Percentiles rank a stretch among this genome's conserved stretches.
phyloP scores from a whole-genome alignment of 805 yeast genomes.

The Yarrowia bubula region DNA sequence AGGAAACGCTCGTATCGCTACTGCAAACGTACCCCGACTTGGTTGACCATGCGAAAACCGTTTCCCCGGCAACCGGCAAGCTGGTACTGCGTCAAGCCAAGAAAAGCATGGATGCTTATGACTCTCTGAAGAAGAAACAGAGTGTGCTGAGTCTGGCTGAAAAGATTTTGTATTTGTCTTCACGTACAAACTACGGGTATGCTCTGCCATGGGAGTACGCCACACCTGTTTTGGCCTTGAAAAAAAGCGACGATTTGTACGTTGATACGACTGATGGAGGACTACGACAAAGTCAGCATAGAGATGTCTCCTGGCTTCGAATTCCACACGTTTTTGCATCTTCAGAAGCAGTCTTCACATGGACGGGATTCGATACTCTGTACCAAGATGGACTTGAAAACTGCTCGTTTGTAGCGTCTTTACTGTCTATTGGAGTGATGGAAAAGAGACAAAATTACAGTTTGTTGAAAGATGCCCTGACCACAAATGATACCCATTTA shows the following conservation, averaged over 20 bases:
- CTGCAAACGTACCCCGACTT: constrained; percentile 3
- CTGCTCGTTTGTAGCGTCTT: constrained; percentile 73
- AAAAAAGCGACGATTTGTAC: constrained; percentile 5
- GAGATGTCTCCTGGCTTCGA: constrained; percentile 10
- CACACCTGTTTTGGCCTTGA: constrained; percentile 6
- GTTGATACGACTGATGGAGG: constrained; percentile 9
- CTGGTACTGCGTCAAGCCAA: constrained; percentile 13
- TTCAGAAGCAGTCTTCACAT: constrained; percentile 2
- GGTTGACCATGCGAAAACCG: background rate
- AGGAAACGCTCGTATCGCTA: background rate
- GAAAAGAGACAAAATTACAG: constrained; percentile 30
- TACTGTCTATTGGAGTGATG: constrained; percentile 50
- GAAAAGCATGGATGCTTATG: constrained; percentile 30
- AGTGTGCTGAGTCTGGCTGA: constrained; percentile 30
- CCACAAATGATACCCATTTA: constrained; percentile 31
- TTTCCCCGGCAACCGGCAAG: constrained; percentile 1
- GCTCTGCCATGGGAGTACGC: constrained; percentile 32
- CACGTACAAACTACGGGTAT: constrained; percentile 34
- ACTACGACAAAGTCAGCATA: background rate
- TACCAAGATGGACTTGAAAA: constrained; percentile 45
- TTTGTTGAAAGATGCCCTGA: constrained; percentile 30
- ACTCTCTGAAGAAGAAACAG: constrained; percentile 28
- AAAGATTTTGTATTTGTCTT: constrained; percentile 28
- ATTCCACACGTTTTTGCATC: constrained; percentile 7
- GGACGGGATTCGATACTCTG: constrained; percentile 26